Percentiles rank a stretch among this genome's conserved stretches.
Conservation (phyloP, 139 green algal species). For the Diplosphaera chodatii region DNA sequence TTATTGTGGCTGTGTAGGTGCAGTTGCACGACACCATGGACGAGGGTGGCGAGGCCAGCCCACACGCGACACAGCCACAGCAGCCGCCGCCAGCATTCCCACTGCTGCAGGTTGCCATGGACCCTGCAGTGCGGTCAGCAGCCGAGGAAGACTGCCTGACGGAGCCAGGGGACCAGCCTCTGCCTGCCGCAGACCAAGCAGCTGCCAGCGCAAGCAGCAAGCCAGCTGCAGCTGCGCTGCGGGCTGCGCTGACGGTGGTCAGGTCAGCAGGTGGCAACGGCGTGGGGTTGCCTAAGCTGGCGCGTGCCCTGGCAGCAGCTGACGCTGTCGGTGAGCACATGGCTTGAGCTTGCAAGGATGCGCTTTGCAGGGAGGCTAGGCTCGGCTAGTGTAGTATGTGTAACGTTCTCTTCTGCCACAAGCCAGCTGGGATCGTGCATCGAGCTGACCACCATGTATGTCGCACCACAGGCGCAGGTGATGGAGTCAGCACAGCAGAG, state of each 20-base stretch:
- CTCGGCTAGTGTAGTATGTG: too few species aligned
- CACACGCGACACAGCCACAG: too few species aligned
- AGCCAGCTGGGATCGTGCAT: too few species aligned
- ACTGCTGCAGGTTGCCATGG: not conserved
- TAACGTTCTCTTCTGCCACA: too few species aligned
- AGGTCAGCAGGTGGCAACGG: not conserved
- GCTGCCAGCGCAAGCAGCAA: not conserved
- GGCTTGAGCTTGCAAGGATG: too few species aligned
- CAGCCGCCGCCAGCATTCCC: not conserved
- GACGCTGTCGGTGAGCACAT: not conserved
- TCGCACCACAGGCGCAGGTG: too few species aligned
- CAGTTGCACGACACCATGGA: not conserved
- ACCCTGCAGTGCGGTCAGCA: not conserved
- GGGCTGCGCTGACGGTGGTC: not conserved
- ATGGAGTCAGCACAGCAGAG: not conserved
- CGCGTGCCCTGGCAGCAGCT: too few species aligned
- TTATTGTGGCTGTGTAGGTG: not conserved
- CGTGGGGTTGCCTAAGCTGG: not conserved
- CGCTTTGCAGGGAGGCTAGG: too few species aligned
- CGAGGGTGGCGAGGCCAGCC: not conserved
- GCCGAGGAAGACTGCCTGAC: not conserved
- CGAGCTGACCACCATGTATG: too few species aligned
- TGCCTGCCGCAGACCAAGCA: too few species aligned
- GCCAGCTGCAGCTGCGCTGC: not conserved
- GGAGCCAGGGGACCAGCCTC: not conserved